Base-by-base conservation (phyloP, 164 flowering plant species). In the Vitis rotundifolia region DNA sequence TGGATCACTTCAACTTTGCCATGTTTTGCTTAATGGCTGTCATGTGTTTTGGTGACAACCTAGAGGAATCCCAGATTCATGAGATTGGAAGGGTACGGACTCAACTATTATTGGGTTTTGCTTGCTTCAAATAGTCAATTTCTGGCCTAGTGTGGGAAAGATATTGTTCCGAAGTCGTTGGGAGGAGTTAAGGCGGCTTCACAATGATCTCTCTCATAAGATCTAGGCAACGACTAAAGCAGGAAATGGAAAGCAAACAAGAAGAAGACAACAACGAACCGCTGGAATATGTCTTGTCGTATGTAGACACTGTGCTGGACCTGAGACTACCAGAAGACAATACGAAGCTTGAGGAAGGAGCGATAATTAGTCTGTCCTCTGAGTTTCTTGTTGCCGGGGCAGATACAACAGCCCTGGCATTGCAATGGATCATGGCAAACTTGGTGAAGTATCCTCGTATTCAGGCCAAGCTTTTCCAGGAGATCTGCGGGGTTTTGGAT, bases 391-490 rank as follows among this genome's bases (percentile, higher is more conserved):
- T 49, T 14, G 82, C 67, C 2, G 82, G 82, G 14, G 60, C 75
- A 8, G 79, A 79, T 63, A 73, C 82, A 2, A 79, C 82, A 1
- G 18, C 75, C 2, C 64, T 75, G 8, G 66, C 79, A 1, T 15
- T 79, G 49, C 73, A n/a, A n/a, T n/a, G n/a, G n/a, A n/a, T n/a
- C n/a, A n/a, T n/a, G n/a, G n/a, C n/a, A n/a, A n/a, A n/a, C n/a
- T n/a, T n/a, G n/a, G n/a, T n/a, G n/a, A n/a, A n/a, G n/a, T n/a
- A n/a, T n/a, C n/a, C n/a, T n/a, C 53, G 73, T 7, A 71, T 78
- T 10, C 88, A 84, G 48, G 44, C 31, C 2, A 84, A 78, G 60
- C 52, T 85, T 0, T 75, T 64, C 22, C 69, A 47, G 12, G 88
- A 85, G 60, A 82, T 80, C 12, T 62, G 62, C 0, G 51, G 50